phyloP scores from a whole-genome alignment of 306 rosid species.

The Pterocarpus santalinus region DNA sequence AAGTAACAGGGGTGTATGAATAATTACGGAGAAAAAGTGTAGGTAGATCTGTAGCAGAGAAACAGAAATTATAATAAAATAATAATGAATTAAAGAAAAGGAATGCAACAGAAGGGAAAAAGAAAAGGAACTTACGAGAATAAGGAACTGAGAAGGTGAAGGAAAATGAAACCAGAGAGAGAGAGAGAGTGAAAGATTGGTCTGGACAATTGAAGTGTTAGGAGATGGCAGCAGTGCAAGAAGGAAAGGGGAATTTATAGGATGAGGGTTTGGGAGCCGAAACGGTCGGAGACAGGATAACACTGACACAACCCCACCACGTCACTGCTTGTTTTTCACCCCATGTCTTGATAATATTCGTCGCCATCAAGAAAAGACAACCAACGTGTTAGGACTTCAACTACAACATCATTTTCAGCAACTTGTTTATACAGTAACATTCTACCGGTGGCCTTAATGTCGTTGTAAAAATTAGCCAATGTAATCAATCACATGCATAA shows the following conservation, averaged over 20 bases:
- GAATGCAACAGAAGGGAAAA: background rate
- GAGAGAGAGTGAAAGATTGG: background rate
- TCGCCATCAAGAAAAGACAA: too few relatives aligned
- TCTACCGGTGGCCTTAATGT: background rate
- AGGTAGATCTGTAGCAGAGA: constrained; percentile 38
- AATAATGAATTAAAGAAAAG: background rate
- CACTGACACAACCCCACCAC: constrained; percentile 44
- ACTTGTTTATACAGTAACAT: too few relatives aligned
- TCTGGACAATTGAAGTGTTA: background rate
- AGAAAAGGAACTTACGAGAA: constrained; percentile 37
- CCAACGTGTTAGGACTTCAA: too few relatives aligned
- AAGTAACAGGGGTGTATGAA: background rate
- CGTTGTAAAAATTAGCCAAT: background rate
- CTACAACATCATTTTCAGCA: too few relatives aligned
- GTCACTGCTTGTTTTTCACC: constrained; percentile 12
- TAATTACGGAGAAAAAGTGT: background rate
- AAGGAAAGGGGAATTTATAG: constrained; percentile 39
- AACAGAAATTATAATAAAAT: background rate
- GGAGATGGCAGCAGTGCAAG: constrained; percentile 2
- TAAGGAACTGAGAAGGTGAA: background rate
- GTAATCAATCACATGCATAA: background rate
- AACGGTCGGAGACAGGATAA: constrained; percentile 48
- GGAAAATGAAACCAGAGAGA: background rate
- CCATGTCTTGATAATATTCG: too few relatives aligned
- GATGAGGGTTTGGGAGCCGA: constrained; percentile 6